phyloP scores from a whole-genome alignment of 371 early-diverging fungal genomes.

The Basidiobolus heterosporus region DNA sequence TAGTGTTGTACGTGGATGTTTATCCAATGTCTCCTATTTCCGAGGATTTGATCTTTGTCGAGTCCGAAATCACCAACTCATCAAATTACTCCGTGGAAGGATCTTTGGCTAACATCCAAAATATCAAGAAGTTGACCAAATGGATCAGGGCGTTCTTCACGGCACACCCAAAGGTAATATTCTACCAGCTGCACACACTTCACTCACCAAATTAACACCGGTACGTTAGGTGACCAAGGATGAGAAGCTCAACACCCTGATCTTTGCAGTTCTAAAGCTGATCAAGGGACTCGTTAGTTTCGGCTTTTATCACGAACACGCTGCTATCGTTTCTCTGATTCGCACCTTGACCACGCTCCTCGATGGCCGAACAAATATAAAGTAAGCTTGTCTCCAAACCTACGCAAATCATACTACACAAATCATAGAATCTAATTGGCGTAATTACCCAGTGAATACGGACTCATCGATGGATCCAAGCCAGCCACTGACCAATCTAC shows the following conservation, averaged over 20 bases:
- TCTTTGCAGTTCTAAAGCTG: constrained; percentile 17
- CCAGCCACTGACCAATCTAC: no score
- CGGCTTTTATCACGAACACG: constrained; percentile 17
- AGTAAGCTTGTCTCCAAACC: no score
- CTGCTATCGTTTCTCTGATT: constrained; percentile 15
- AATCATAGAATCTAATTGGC: no score
- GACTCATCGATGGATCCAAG: no score
- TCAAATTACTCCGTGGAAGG: background rate
- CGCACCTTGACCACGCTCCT: constrained; percentile 19
- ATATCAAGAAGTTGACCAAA: background rate
- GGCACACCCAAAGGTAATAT: no score
- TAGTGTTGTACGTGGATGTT: no score
- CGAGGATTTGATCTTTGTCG: constrained; percentile 5
- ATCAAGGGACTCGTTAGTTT: constrained; percentile 14
- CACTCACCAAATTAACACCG: no score
- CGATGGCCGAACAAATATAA: constrained; percentile 15
- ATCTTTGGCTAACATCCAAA: background rate
- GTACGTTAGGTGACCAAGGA: constrained; percentile 7
- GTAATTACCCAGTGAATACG: no score
- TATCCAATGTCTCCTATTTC: no score
- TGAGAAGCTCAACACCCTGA: constrained; percentile 11
- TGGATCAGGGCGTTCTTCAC: background rate
- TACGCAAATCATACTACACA: no score
- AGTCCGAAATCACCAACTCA: background rate
- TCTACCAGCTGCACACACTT: no score